Base-by-base conservation (phyloP, 116 monocot species). In the Trichopus zeylanicus region DNA sequence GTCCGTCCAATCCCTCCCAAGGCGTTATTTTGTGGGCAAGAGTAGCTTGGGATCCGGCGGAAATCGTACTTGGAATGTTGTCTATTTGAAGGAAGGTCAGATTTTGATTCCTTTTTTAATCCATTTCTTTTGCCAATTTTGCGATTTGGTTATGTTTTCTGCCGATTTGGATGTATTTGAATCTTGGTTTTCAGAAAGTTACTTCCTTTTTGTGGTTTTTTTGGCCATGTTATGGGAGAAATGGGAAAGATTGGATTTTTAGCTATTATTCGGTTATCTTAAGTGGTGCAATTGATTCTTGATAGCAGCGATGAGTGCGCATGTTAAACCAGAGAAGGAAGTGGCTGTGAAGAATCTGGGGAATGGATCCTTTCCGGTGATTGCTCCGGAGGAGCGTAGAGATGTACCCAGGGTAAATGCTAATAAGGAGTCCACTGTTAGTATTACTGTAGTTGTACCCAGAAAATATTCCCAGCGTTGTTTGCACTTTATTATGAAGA, bases 401-500 rank as follows among this genome's bases (percentile, higher is more conserved):
- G 52, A 72, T 52, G 28, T 38, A 24, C 42, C 37, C 10, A 34
- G 67, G 8, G 25, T 51, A 46, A 22, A 20, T 56, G 53, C 31
- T 7, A 70, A 31, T 49, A 60, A 65, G 31, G 86, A 76, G 26
- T 59, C 67, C 9, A 82, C 92, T 12, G 81, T 93, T 67, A 93
- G 78, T 32, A 84, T 93, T 57, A 88, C 82, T 49, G 85, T 93
- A 27, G 84, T 93, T 70, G 92, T 88, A 42, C 85, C 92, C 34
- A 88, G 67, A 93, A 93, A 60, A 93, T 93, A 64, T 93, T 93
- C 60, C 92, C 92, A 64, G 92, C 92, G 13, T 59, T 93, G 4
- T 93, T 93, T 67, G 92, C 92, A 13, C 88, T 93, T 26, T 93
- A 79, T 63, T 88, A 88, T 57, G 93, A 93, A 74, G 93, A 72